These are phyloP conservation scores for Salix udensis DNA, from an alignment of 345 rosid genomes.

Conservation along the genomic window DNA sequence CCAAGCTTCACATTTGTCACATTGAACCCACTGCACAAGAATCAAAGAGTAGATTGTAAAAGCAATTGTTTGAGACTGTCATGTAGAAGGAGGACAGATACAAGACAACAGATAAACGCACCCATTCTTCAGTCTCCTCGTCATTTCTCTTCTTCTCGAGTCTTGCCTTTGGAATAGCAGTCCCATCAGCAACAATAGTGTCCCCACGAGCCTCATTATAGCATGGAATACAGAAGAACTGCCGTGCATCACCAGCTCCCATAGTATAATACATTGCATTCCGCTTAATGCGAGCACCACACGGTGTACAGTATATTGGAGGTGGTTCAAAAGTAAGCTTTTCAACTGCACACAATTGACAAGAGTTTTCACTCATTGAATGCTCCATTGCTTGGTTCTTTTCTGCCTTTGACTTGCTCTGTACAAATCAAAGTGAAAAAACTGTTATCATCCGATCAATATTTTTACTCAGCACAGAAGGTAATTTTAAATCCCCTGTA, in stretches of 20 bases:
- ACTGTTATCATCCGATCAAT: not conserved
- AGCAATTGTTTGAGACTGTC: constrained; percentile 10
- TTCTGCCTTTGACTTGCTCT: constrained; percentile 97
- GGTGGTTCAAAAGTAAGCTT: constrained; percentile 98
- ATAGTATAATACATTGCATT: constrained; percentile 92
- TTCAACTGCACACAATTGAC: constrained; percentile 99
- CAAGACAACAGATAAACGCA: constrained; percentile 20
- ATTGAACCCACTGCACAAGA: constrained; percentile 90
- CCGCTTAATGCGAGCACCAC: constrained; percentile 97
- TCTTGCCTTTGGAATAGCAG: constrained; percentile 53
- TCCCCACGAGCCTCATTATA: constrained; percentile 97
- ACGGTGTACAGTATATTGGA: constrained; percentile 88
- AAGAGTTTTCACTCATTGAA: constrained; percentile 94
- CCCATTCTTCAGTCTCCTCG: constrained; percentile 99
- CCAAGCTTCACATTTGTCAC: constrained; percentile 99
- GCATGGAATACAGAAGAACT: constrained; percentile 90
- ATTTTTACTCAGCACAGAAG: not conserved
- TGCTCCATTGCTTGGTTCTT: constrained; percentile 97
- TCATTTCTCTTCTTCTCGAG: constrained; percentile 98
- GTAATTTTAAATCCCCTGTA: not conserved
- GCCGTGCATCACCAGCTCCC: constrained; percentile 88
- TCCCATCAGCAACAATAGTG: constrained; percentile 64
- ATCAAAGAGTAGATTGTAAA: constrained; percentile 22
- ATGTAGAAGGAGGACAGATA: constrained; percentile 9
- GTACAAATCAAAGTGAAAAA: constrained; percentile 24